Percentiles rank a stretch among this genome's conserved stretches.
phyloP scores from a whole-genome alignment of 257 asterid species.

The Lantana camara region DNA sequence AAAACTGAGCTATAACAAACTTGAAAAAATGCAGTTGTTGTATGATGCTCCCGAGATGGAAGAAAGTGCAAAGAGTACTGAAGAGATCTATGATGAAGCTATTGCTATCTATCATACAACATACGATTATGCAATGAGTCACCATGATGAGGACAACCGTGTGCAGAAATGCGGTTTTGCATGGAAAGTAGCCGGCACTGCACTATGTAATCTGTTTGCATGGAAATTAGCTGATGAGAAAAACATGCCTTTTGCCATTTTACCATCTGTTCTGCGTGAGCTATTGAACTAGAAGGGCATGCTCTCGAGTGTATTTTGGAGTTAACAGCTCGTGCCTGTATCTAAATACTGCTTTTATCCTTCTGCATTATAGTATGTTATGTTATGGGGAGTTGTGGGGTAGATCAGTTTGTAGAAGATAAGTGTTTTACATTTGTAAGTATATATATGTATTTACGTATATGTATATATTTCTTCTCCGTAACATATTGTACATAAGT shows the following conservation, averaged over 20 bases:
- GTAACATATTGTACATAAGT: neutral
- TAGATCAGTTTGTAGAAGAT: neutral
- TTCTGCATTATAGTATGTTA: neutral
- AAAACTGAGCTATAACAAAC: no score
- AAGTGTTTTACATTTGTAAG: no score
- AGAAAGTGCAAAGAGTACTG: conserved; percentile 39
- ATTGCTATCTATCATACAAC: conserved; percentile 59
- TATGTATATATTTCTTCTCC: neutral
- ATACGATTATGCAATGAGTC: conserved; percentile 42
- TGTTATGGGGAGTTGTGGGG: neutral
- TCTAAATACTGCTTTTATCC: neutral
- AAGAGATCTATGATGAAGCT: conserved; percentile 53
- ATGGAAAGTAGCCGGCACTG: conserved; percentile 78
- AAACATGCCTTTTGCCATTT: conserved; percentile 42
- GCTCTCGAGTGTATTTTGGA: neutral
- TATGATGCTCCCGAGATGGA: conserved; percentile 65
- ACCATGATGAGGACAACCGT: neutral
- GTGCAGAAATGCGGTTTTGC: conserved; percentile 58
- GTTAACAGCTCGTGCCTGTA: neutral
- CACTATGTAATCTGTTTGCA: conserved; percentile 51
- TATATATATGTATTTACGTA: neutral
- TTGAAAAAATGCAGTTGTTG: conserved; percentile 49
- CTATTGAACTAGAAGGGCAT: conserved; percentile 30
- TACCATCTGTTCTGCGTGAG: conserved; percentile 55
- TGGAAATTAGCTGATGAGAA: conserved; percentile 33